Conservation (phyloP, 225 moss, liverwort and hornwort species). For the Rhytidiadelphus loreus region DNA sequence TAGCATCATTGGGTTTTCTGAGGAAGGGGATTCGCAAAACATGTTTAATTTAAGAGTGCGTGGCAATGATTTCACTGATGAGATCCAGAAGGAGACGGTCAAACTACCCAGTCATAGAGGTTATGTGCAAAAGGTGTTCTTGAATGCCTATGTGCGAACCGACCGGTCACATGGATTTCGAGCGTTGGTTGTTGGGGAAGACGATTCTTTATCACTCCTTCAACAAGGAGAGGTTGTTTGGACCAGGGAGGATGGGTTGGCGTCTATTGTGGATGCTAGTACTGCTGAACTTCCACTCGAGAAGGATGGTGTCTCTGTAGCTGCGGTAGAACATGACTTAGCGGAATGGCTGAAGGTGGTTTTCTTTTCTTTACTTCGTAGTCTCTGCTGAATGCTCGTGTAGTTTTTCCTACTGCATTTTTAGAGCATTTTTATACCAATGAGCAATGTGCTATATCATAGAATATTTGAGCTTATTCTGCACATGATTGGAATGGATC, state of each 20-base stretch:
- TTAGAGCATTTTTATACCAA: background rate
- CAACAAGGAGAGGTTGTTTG: constrained; percentile 99
- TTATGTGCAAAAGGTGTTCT: constrained; percentile 54
- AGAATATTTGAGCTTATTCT: background rate
- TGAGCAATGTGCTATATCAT: background rate
- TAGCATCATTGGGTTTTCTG: constrained; percentile 43
- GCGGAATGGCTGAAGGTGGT: constrained; percentile 85
- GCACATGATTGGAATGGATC: background rate
- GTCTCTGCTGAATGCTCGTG: background rate
- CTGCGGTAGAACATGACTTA: constrained; percentile 86
- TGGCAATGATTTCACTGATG: constrained; percentile 42
- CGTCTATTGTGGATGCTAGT: constrained; percentile 61
- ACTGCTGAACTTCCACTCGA: constrained; percentile 80
- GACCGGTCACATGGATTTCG: constrained; percentile 96
- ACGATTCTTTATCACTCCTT: constrained; percentile 81
- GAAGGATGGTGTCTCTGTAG: constrained; percentile 71
- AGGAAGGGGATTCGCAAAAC: constrained; percentile 21
- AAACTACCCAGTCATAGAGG: constrained; percentile 70
- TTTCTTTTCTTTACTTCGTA: background rate
- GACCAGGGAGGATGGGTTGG: constrained; percentile 92
- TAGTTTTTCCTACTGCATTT: background rate
- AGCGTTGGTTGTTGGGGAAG: constrained; percentile 84
- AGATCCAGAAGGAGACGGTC: constrained; percentile 61
- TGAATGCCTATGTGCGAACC: constrained; percentile 85
- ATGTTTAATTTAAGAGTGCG: constrained; percentile 58